phyloP scores from a whole-genome alignment of 2,329 filamentous ascomycete genomes.

The Leptoxyphium fumago region DNA sequence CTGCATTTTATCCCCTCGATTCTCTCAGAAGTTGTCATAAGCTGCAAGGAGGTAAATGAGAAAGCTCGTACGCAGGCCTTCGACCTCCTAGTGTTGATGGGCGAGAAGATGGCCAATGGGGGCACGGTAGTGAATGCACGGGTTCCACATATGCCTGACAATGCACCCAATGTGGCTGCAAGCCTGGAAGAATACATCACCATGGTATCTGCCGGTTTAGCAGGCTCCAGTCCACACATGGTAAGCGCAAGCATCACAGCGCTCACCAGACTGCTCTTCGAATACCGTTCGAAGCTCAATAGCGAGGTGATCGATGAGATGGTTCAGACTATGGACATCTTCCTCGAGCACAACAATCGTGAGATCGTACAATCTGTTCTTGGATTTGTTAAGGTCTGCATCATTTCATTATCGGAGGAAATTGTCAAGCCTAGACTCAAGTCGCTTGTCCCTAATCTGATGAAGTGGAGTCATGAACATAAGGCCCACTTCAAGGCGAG shows the following conservation, averaged over 20 bases:
- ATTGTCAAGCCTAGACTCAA: constrained; percentile 65
- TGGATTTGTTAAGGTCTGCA: constrained; percentile 91
- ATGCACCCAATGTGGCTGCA: constrained; percentile 63
- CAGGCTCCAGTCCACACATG: constrained; percentile 89
- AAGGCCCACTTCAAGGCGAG: constrained; percentile 94
- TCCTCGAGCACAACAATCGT: constrained; percentile 88
- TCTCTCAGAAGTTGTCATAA: constrained; percentile 86
- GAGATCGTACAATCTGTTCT: constrained; percentile 92
- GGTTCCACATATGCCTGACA: constrained; percentile 67
- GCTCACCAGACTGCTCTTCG: constrained; percentile 80
- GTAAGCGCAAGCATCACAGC: constrained; percentile 94
- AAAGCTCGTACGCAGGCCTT: constrained; percentile 82
- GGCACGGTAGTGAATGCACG: constrained; percentile 71
- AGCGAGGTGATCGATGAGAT: constrained; percentile 62
- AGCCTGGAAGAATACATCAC: constrained; percentile 92
- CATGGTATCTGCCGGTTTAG: constrained; percentile 92
- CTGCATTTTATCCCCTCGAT: constrained; percentile 89
- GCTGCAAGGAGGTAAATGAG: constrained; percentile 95
- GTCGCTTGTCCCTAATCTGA: constrained; percentile 71
- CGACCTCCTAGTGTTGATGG: constrained; percentile 77
- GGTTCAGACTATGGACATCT: constrained; percentile 89
- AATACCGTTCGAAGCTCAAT: constrained; percentile 62
- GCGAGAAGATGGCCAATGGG: constrained; percentile 62
- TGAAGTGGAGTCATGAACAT: constrained; percentile 96
- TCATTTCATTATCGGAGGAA: constrained; percentile 68